Evolutionary conservation across 1,284 basidiomycete genomes (phyloP).

Genomic region (Cryptococcus sp.): DNA sequence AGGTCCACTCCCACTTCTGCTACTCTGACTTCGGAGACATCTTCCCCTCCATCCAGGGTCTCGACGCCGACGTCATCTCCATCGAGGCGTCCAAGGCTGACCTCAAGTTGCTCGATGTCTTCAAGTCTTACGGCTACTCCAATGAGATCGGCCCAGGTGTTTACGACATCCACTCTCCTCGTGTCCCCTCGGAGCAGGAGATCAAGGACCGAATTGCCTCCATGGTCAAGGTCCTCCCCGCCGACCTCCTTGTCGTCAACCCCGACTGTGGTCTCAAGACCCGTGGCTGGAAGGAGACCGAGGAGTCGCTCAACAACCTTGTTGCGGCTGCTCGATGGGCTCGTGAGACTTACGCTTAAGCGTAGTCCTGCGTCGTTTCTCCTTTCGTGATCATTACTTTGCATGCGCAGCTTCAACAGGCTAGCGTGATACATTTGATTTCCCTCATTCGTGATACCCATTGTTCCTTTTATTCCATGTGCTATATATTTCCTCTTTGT

Average conservation of each 20-base stretch:
- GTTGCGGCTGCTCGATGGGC: conserved; percentile 90
- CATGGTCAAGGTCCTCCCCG: conserved; percentile 78
- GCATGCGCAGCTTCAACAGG: conserved; percentile 78
- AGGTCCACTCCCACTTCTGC: conserved; percentile 94
- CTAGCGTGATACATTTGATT: conserved; percentile 37
- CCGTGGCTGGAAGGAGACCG: conserved; percentile 95
- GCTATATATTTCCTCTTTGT: conserved; percentile 8
- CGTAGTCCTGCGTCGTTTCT: conserved; percentile 18
- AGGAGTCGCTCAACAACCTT: conserved; percentile 79
- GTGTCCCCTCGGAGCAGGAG: conserved; percentile 91
- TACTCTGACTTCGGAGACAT: conserved; percentile 84
- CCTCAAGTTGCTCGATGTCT: conserved; percentile 94
- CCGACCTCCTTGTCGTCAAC: conserved; percentile 85
- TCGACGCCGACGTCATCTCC: conserved; percentile 97
- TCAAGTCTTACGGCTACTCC: conserved; percentile 93
- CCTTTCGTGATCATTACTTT: conserved; percentile 4
- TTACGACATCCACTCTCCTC: conserved; percentile 99
- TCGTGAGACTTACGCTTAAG: conserved; percentile 73
- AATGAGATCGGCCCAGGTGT: conserved; percentile 99
- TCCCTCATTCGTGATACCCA: conserved; percentile 27
- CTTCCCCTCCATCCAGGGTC: conserved; percentile 94
- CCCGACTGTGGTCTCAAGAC: conserved; percentile 82
- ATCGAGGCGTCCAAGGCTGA: conserved; percentile 98
- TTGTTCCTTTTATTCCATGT: conserved; percentile 9
- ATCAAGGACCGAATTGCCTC: conserved; percentile 88